Percentiles rank a stretch among this genome's conserved stretches.
phyloP scores from a whole-genome alignment of 2,329 filamentous ascomycete genomes.

The Trichoderma oligosporum region DNA sequence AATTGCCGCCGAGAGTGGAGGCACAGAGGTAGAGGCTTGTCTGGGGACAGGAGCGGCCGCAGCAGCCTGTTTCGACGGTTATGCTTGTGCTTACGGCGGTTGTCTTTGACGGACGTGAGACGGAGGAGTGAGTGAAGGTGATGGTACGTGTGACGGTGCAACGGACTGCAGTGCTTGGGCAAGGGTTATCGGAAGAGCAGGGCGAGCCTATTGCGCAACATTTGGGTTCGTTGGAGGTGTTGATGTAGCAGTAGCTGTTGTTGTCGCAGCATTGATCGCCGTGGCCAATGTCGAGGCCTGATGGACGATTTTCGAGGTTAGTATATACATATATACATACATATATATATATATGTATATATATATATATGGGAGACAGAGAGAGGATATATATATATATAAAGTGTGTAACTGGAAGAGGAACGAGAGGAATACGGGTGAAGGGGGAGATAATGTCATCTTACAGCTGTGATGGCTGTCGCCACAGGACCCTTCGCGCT shows the following conservation, averaged over 20 bases:
- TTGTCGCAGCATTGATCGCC: slow-evolving; percentile 42
- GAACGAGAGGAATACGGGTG: no score
- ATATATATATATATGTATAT: not conserved
- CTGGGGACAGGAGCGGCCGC: slow-evolving; percentile 38
- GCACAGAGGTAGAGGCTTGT: slow-evolving; percentile 46
- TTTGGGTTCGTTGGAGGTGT: slow-evolving; percentile 29
- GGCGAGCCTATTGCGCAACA: slow-evolving; percentile 44
- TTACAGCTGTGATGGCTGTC: slow-evolving; percentile 33
- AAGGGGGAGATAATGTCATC: slow-evolving; percentile 21
- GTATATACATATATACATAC: not conserved
- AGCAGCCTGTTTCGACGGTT: slow-evolving; percentile 35
- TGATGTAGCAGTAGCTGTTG: slow-evolving; percentile 45
- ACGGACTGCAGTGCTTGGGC: slow-evolving; percentile 33
- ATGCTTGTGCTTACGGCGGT: slow-evolving; percentile 22
- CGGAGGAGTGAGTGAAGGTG: slow-evolving; percentile 11
- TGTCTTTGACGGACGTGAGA: not conserved
- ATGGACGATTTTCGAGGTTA: not conserved
- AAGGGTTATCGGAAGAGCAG: slow-evolving; percentile 39
- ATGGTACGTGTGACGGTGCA: slow-evolving; percentile 33
- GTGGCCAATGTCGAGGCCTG: slow-evolving; percentile 43
- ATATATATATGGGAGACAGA: no score
- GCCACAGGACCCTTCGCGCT: slow-evolving; percentile 30
- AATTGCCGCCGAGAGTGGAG: slow-evolving; percentile 42
- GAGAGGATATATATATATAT: not conserved
- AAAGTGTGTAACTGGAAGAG: not conserved